Percentiles rank a stretch among this genome's conserved stretches.
These are phyloP conservation scores for Vanilla planifolia DNA, from an alignment of 106 monocot genomes.

Conservation along the genomic window DNA sequence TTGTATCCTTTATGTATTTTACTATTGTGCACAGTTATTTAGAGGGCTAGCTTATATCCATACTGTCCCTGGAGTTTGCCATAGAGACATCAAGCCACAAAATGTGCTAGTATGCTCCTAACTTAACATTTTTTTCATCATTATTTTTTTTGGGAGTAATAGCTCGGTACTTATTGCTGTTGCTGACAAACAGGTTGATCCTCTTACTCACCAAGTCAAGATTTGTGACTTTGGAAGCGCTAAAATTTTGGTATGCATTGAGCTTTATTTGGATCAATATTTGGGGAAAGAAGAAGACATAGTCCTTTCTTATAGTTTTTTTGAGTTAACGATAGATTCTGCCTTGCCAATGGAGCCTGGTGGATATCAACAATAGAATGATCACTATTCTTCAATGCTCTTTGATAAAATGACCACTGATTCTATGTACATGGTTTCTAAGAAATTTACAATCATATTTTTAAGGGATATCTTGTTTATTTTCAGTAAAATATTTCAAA, in stretches of 20 bases:
- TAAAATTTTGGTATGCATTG: conserved; percentile 43
- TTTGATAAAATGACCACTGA: no score
- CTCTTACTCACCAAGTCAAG: conserved; percentile 68
- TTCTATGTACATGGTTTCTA: no score
- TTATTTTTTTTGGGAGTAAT: neutral
- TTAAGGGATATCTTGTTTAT: no score
- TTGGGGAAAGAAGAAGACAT: no score
- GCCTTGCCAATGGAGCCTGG: no score
- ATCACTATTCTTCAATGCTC: no score
- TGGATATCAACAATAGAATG: no score
- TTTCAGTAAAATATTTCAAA: no score
- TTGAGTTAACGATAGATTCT: no score
- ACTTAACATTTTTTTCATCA: neutral
- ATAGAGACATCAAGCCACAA: conserved; percentile 68
- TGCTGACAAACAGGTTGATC: conserved; percentile 40
- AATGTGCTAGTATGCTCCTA: conserved; percentile 39
- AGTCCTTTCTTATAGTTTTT: no score
- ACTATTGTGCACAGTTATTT: conserved; percentile 33
- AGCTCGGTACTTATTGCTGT: neutral
- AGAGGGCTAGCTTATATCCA: conserved; percentile 62
- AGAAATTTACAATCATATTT: no score
- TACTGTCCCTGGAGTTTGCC: conserved; percentile 45
- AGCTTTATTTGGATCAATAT: neutral
- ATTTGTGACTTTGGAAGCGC: conserved; percentile 69
- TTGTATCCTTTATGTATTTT: neutral